Base-by-base conservation (phyloP, 2,329 filamentous ascomycete species). In the Ambrosiella beaveri region DNA sequence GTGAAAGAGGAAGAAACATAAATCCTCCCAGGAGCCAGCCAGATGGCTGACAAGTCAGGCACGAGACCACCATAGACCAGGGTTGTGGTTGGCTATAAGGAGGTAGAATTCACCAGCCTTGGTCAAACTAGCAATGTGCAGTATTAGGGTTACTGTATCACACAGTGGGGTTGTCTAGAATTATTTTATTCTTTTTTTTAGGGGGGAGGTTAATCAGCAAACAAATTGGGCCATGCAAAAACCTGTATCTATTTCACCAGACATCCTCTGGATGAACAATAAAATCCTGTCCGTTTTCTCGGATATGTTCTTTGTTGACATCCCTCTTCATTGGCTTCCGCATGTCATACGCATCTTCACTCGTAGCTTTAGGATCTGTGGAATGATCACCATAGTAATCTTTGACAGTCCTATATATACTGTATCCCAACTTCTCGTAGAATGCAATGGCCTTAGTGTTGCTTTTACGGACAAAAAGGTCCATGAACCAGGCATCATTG, bases 301-400 rank as follows among this genome's bases (percentile, higher is more conserved):
- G 79, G 53, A 95, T 77, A 70, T 94, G 88, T 68, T 86, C 79
- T 59, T 77, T 72, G 58, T 84, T 79, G 68, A 77, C 80, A 71
- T 98, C 93, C 66, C 90, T 79, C 70, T 80, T 86, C 73, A 91
- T 81, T 41, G 88, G 81, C 69, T 96, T 97, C 63, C 93, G 81
- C 93, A 98, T 98, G 72, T 98, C 93, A 68, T 88, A 93, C 15
- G 91, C 93, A 73, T 97, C 91, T 70, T 95, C 89, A 55, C 81
- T 79, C 13, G 73, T 73, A 61, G 78, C 74, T 8, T 76, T 79
- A 2, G 81, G 79, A 57, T 81, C 78, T 57, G 73, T 77, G 37
- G 83, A 79, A 67, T 94, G 86, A 67, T 96, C 90, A 62, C 86
- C 88, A 66, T 98, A 98, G 70, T 98, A 98, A 65, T 86, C 85